These are phyloP conservation scores for Podila verticillata DNA, from an alignment of 192 early-diverging fungal species.

Conservation along the genomic window DNA sequence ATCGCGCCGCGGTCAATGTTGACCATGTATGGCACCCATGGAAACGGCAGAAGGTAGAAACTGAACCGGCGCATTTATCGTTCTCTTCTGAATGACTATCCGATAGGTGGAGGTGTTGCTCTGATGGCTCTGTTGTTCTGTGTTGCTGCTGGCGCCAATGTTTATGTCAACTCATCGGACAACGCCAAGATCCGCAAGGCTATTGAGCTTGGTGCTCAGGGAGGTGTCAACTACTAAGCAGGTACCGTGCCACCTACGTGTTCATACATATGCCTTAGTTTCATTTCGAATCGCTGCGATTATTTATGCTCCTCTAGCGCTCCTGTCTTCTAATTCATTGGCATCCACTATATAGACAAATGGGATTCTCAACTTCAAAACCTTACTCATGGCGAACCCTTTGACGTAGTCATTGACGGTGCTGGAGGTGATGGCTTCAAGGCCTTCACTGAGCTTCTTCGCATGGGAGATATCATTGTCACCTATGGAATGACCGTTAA, in stretches of 20 bases:
- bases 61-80: neutral
- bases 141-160: too few relatives aligned
- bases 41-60: too few relatives aligned
- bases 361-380: conserved; percentile 58
- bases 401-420: conserved; percentile 73
- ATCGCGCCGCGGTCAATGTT: too few relatives aligned
- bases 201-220: conserved; percentile 67
- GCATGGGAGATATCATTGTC: conserved; percentile 61
- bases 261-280: too few relatives aligned
- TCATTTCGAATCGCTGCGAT: neutral
- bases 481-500: conserved; percentile 69
- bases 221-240: conserved; percentile 76
- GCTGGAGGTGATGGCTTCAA: conserved; percentile 63
- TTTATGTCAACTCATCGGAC: conserved; percentile 74
- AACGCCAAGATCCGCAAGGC: conserved; percentile 70
- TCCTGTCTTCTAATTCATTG: too few relatives aligned
- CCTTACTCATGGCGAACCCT: conserved; percentile 30
- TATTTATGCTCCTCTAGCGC: neutral
- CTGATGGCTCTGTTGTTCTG: conserved; percentile 72
- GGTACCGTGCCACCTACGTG: too few relatives aligned
- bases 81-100: too few relatives aligned
- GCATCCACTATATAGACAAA: too few relatives aligned
- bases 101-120: conserved; percentile 76
- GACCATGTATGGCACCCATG: too few relatives aligned
- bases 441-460: conserved; percentile 54